Conservation (phyloP, 495 filamentous ascomycete species). For the Zalerion maritima region DNA sequence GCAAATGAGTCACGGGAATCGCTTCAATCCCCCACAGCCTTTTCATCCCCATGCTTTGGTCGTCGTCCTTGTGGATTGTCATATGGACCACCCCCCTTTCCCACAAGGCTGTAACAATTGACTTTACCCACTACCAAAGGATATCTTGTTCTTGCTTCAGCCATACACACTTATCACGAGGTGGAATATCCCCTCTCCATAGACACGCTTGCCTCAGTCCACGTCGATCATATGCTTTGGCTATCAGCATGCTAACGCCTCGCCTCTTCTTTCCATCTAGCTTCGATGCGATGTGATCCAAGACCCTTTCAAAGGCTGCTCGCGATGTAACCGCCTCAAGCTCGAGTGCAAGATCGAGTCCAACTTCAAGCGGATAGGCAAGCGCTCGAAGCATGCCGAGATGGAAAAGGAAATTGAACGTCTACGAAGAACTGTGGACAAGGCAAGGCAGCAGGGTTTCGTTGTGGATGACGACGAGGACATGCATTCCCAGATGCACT, state of each 20-base stretch:
- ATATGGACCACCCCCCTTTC: too few species aligned
- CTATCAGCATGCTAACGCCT: conserved; percentile 6
- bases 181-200: too few species aligned
- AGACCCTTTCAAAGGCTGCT: conserved; percentile 69
- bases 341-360: conserved; percentile 86
- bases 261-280: conserved; percentile 23
- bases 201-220: too few species aligned
- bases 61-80: too few species aligned
- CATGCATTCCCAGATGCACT: conserved; percentile 28
- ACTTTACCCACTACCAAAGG: conserved; percentile 1
- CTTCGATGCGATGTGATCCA: conserved; percentile 83
- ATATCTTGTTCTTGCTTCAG: conserved; percentile 3
- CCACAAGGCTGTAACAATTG: conserved; percentile 3
- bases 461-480: conserved; percentile 36
- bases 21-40: neutral
- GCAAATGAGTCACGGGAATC: conserved; percentile 2
- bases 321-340: conserved; percentile 69
- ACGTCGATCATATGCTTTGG: conserved; percentile 2
- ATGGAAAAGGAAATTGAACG: conserved; percentile 77
- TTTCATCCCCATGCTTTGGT: conserved; percentile 5
- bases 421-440: conserved; percentile 29
- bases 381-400: conserved; percentile 79
- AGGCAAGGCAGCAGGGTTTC: conserved; percentile 34
- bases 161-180: neutral
- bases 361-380: conserved; percentile 86